These are phyloP conservation scores for Agrocybe pediades DNA, from an alignment of 768 basidiomycete genomes.

Conservation along the genomic window DNA sequence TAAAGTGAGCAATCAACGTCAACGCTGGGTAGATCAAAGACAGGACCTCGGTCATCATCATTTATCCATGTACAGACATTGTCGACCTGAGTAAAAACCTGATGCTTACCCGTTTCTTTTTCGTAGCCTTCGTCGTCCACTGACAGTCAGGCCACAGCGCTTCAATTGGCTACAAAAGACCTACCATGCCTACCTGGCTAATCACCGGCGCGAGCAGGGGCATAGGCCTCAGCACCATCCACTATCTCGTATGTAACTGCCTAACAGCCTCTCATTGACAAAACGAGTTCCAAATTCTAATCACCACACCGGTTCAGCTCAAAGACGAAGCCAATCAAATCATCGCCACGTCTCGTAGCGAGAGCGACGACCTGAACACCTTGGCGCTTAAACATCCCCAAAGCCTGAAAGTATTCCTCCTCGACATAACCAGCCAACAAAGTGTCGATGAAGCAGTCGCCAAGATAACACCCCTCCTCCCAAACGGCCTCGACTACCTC, in stretches of 20 bases:
- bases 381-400: conserved; percentile 16
- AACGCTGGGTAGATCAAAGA: too few species aligned
- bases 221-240: conserved; percentile 20
- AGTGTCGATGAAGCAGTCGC: conserved; percentile 19
- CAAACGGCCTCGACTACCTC: conserved; percentile 24
- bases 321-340: conserved; percentile 22
- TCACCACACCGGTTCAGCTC: conserved; percentile 12
- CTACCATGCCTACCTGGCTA: conserved; percentile 25
- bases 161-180: background rate
- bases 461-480: conserved; percentile 14
- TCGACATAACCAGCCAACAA: conserved; percentile 19
- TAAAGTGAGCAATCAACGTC: too few species aligned
- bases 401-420: conserved; percentile 15
- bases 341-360: conserved; percentile 21
- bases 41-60: too few species aligned
- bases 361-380: conserved; percentile 9
- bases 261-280: background rate
- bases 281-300: too few species aligned
- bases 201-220: conserved; percentile 27
- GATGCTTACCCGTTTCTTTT: too few species aligned
- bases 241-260: conserved; percentile 13
- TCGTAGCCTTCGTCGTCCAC: too few species aligned
- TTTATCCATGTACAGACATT: too few species aligned
- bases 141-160: too few species aligned
- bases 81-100: too few species aligned